Percentiles rank a stretch among this genome's conserved stretches.
Evolutionary conservation across 108 stramenopile genomes (phyloP).

Genomic region (Epithemia pelagica): DNA sequence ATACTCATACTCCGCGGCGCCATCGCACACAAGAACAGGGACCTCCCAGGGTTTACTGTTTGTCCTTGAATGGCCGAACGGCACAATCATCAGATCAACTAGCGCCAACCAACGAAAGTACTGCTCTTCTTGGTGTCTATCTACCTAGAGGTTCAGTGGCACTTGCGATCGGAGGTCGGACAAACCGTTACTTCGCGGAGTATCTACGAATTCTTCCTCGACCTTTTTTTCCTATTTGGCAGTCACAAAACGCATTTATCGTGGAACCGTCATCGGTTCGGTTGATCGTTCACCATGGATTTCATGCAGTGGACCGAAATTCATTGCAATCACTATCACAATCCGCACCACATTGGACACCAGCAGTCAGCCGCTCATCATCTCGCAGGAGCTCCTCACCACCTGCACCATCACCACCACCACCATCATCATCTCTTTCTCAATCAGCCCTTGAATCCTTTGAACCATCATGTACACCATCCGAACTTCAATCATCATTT

Average conservation of each 20-base stretch:
- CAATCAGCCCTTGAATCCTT: neutral
- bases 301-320: neutral
- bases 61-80: no score
- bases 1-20: no score
- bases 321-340: neutral
- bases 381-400: neutral
- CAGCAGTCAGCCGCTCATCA: neutral
- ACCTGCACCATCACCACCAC: neutral
- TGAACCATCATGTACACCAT: slow-evolving; percentile 1
- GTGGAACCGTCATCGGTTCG: neutral
- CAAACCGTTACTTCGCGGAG: no score
- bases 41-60: no score
- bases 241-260: neutral
- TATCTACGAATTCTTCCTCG: no score
- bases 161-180: no score
- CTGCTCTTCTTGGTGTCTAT: no score
- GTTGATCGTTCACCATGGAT: neutral
- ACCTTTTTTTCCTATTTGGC: no score
- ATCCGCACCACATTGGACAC: neutral
- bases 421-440: neutral
- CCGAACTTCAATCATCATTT: neutral
- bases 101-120: no score
- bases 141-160: no score
- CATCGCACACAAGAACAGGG: no score
- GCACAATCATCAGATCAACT: no score